Evolutionary conservation across 768 basidiomycete genomes (phyloP).

Genomic region (Asterophora parasitica): DNA sequence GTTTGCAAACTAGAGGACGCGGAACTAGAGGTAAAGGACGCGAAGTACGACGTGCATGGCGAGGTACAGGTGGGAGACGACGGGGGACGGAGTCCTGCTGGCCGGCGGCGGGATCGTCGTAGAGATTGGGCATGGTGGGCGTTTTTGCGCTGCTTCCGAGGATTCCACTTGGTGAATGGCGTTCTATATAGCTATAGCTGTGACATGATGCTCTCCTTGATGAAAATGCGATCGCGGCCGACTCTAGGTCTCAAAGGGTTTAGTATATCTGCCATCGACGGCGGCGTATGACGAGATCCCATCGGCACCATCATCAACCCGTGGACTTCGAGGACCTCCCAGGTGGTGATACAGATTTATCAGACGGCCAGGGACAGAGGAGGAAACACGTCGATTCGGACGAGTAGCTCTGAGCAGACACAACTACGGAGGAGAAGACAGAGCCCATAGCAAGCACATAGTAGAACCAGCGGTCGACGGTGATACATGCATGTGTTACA

Average conservation of each 20-base stretch:
- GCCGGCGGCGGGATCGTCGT: conserved; percentile 11
- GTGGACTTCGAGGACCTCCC: no score
- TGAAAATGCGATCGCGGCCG: background rate
- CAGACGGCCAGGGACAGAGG: no score
- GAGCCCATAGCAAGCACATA: background rate
- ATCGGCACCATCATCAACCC: background rate
- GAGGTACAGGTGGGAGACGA: conserved; percentile 21
- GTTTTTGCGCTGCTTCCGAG: conserved; percentile 6
- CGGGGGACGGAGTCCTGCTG: conserved; percentile 14
- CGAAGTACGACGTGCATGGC: conserved; percentile 21
- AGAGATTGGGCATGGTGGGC: conserved; percentile 14
- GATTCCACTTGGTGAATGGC: background rate
- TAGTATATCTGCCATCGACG: no score
- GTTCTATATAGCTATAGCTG: background rate
- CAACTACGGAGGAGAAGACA: no score
- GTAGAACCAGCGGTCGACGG: background rate
- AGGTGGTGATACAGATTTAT: no score
- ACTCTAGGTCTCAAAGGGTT: background rate
- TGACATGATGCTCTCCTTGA: background rate
- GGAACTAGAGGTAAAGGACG: conserved; percentile 50
- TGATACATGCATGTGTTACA: background rate
- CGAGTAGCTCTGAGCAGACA: no score
- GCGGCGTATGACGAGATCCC: background rate
- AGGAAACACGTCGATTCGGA: no score
- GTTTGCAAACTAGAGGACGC: conserved; percentile 39